Evolutionary conservation across 1,139 yeast genomes (phyloP), one percentile per base, ranked within the genome.

Genomic region (Protomyces lactucae-debilis): DNA sequence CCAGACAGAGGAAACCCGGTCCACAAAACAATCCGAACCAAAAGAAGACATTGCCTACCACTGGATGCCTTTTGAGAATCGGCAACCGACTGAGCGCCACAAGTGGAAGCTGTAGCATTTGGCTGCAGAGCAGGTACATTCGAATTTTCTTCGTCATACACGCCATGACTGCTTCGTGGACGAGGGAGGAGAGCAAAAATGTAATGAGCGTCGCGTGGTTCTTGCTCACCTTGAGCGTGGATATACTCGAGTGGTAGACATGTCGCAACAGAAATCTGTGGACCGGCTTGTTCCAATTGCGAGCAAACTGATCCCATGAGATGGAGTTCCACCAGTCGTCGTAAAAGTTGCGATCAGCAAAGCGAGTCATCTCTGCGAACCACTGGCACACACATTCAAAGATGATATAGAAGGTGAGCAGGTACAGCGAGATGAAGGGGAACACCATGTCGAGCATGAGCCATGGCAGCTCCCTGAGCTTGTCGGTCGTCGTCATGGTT

Each of bases 221-320:
- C 73, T 86, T 89, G 69, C 84, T 82, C 64, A 91, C 79, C 59
- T 84, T 80, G 60, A 91, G 79, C 0, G 92, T 85, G 69, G 95
- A 85, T 67, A 93, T 88, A 16, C 95, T 85, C 37, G 96, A 87
- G 73, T 91, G 97, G 74, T 93, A 95, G 8, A 93, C 99, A 73
- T 95, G 99, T 69, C 98, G 83, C 55, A 91, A 78, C 67, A 93
- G 78, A 72, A 93, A 93, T 70, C 85, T 83, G 74, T 93, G 97
- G n/a, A 95, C 98, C 0, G 98, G 97, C 9, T 84, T 82, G 73
- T 93, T 93, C 99, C 99, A 95, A 69, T 88, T 85, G 69, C 97
- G 82, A 9, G 97, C 88, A 76, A 88, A 93, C 73, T 91, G 93
- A 65, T 88, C 91, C 97, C 97, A 93, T 59, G 91, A 87, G 36